phyloP scores from a whole-genome alignment of 1,284 basidiomycete genomes.

The Paramarasmius palmivorus region DNA sequence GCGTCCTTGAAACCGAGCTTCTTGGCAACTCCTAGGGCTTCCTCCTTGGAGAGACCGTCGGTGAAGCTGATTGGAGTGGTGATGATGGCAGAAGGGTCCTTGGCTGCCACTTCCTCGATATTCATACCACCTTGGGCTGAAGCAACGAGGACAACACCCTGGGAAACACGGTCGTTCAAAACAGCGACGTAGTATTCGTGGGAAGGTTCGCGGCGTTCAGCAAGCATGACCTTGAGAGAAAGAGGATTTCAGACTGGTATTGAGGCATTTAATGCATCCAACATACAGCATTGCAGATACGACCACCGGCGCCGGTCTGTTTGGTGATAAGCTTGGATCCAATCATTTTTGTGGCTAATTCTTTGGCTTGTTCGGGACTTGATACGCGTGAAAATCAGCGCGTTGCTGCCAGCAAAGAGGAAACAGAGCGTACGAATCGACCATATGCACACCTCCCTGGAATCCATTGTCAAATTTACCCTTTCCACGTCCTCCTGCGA shows the following conservation, averaged over 20 bases:
- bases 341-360: constrained; percentile 92
- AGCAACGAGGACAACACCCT: constrained; percentile 91
- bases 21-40: constrained; percentile 81
- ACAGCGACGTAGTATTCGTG: constrained; percentile 99
- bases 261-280: no score
- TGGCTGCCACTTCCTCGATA: constrained; percentile 99
- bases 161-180: constrained; percentile 90
- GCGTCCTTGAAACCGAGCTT: constrained; percentile 89
- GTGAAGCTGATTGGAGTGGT: constrained; percentile 92
- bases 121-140: constrained; percentile 97
- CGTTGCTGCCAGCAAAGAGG: constrained; percentile 4
- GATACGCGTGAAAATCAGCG: constrained; percentile 11
- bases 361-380: constrained; percentile 90
- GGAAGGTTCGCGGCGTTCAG: constrained; percentile 89
- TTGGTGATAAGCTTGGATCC: constrained; percentile 97
- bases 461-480: constrained; percentile 96
- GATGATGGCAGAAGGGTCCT: constrained; percentile 94
- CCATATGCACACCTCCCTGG: constrained; percentile 96
- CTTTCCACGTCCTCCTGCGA: constrained; percentile 98
- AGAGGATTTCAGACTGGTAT: no score
- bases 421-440: constrained; percentile 56
- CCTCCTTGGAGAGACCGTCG: constrained; percentile 75
- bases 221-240: constrained; percentile 97
- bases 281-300: constrained; percentile 89
- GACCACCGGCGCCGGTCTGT: constrained; percentile 93